Percentiles rank a stretch among this genome's conserved stretches.
Conservation (phyloP, 106 monocot species). For the Dendrobium officinale region DNA sequence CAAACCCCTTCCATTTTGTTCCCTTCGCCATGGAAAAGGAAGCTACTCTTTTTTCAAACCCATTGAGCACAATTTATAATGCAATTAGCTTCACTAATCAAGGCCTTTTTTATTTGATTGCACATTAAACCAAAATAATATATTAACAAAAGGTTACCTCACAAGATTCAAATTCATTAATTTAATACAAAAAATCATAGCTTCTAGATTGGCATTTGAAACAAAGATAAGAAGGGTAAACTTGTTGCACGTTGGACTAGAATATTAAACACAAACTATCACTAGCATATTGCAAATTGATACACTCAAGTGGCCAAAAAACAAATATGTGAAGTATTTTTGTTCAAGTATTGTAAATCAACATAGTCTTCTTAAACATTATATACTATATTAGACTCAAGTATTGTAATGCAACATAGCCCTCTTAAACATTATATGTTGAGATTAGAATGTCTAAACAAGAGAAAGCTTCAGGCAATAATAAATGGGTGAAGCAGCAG, state of each 20-base stretch:
- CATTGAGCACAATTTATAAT: neutral
- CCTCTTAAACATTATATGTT: neutral
- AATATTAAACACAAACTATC: no score
- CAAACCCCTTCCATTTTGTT: neutral
- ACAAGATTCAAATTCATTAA: neutral
- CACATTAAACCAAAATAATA: neutral
- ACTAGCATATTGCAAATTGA: no score
- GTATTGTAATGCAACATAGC: neutral
- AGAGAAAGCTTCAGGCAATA: neutral
- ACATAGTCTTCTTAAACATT: neutral
- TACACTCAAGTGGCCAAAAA: no score
- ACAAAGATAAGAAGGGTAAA: no score
- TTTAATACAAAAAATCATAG: neutral
- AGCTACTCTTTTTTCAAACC: neutral
- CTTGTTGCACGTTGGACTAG: no score
- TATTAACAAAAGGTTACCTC: neutral
- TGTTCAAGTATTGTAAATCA: neutral
- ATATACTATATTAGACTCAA: neutral
- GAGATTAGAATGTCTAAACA: neutral
- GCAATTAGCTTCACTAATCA: neutral
- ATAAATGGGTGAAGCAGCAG: neutral
- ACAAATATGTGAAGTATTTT: neutral
- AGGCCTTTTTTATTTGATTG: neutral
- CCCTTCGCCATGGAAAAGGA: neutral
- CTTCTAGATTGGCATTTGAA: no score